A percentile compares a stretch with the other conserved stretches of the same genome.
These are phyloP conservation scores for Hygrophoropsis aurantiaca DNA, from an alignment of 768 basidiomycete genomes.

Conservation along the genomic window DNA sequence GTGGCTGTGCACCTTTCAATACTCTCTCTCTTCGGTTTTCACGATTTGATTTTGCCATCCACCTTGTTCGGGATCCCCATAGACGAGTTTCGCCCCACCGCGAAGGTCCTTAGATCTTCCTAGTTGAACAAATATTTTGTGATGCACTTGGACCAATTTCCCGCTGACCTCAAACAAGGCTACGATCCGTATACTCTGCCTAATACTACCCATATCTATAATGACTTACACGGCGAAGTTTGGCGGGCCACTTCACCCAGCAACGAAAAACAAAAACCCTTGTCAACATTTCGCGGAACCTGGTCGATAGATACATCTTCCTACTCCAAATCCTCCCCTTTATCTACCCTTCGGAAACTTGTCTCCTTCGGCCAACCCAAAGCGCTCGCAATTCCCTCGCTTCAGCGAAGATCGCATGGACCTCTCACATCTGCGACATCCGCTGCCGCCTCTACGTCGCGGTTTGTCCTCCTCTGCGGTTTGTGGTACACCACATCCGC, in stretches of 20 bases:
- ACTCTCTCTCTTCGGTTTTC: too few species aligned
- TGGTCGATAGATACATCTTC: constrained; percentile 4
- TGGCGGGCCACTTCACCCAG: constrained; percentile 26
- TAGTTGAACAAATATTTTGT: not conserved
- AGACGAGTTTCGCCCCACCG: too few species aligned
- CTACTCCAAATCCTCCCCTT: constrained; percentile 4
- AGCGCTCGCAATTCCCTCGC: constrained; percentile 21
- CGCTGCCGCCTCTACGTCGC: constrained; percentile 31
- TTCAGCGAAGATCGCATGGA: constrained; percentile 21
- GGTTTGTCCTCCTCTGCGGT: constrained; percentile 78
- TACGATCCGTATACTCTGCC: constrained; percentile 14
- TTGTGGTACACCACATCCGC: constrained; percentile 96
- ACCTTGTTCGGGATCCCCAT: too few species aligned
- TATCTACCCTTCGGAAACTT: not conserved
- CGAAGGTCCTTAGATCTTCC: too few species aligned
- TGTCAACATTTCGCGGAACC: constrained; percentile 7
- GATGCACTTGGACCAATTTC: constrained; percentile 19
- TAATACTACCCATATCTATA: constrained; percentile 16
- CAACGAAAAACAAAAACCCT: constrained; percentile 11
- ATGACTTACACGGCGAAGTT: constrained; percentile 11
- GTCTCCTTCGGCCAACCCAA: constrained; percentile 2
- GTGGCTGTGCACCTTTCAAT: constrained; percentile 1
- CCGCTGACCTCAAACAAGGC: constrained; percentile 6
- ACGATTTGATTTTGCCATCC: too few species aligned
- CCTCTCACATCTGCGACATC: constrained; percentile 14